phyloP scores from a whole-genome alignment of 768 basidiomycete genomes.

The Hygrophorus pudorinus region DNA sequence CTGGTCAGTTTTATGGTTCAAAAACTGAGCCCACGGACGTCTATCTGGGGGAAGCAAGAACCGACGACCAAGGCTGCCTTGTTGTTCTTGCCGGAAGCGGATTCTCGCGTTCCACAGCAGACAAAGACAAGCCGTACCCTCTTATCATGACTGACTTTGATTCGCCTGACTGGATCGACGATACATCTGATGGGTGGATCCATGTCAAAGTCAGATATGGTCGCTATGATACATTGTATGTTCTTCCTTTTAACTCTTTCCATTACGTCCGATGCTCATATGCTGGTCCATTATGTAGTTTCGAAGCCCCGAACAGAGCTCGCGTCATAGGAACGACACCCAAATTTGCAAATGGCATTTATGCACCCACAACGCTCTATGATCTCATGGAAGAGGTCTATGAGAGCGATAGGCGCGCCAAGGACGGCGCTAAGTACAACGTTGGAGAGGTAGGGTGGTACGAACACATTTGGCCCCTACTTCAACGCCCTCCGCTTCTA shows the following conservation, averaged over 20 bases:
- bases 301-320: no score
- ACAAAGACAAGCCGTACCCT: slow-evolving; percentile 12
- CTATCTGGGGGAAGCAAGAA: slow-evolving; percentile 14
- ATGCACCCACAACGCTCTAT: slow-evolving; percentile 20
- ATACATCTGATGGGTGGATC: slow-evolving; percentile 23
- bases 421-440: no score
- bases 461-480: slow-evolving; percentile 21
- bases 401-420: no score
- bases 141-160: slow-evolving; percentile 20
- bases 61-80: slow-evolving; percentile 20
- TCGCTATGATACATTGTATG: not conserved
- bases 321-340: slow-evolving; percentile 18
- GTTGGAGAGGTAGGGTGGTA: slow-evolving; percentile 17
- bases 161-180: slow-evolving; percentile 24
- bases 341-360: slow-evolving; percentile 20
- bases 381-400: slow-evolving; percentile 23
- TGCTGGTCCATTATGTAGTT: no score
- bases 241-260: not conserved
- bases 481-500: slow-evolving; percentile 13
- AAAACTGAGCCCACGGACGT: slow-evolving; percentile 6
- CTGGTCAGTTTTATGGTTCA: slow-evolving; percentile 15
- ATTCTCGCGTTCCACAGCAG: slow-evolving; percentile 11
- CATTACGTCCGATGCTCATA: not conserved
- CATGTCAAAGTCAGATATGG: slow-evolving; percentile 13
- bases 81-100: slow-evolving; percentile 22